Evolutionary conservation across 2,329 filamentous ascomycete species (phyloP), one percentile per base, ranked within the genome.

Genomic region (Zymoseptoria brevis): DNA sequence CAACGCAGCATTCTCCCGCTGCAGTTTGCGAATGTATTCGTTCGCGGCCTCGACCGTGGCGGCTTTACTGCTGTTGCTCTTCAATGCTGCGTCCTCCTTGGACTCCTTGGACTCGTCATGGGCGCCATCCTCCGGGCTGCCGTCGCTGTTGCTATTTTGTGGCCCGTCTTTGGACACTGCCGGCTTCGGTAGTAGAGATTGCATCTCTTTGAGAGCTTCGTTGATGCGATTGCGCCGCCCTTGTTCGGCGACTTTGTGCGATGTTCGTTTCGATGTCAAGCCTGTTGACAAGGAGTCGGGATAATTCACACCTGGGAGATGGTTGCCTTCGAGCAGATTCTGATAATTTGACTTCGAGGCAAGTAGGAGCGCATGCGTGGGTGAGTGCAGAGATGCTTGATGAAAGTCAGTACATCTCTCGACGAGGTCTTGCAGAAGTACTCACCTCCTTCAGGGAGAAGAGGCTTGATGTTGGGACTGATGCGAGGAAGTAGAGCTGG

Each of bases 11-110:
- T 68, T 65, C 71, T 95, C 88, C 67, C 83, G 78, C 74, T 95
- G 86, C 62, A 99, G 75, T 61, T 86, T 82, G 74, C 90, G 93
- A 76, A 99, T 96, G 71, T 97, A 96, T 59, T 92, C 87, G 68
- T 97, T 97, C 1, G 94, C 94, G 75, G 89, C 87, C 75, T 99
- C 94, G n/a, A 99, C 94, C 0, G 95, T 96, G 66, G 89, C 96
- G 1, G 94, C 94, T 74, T 97, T 99, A 75, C 91, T 96, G 69
- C 87, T 91, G 54, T 69, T 71, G 30, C 88, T 85, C 56, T 84
- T 81, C 9, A 75, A 77, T 2, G 63, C 64, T 9, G 66, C 67
- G 13, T 69, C 67, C 30, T 67, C 69, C 51, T 74, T 74, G n/a
- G 69, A 67, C 3, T 72, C 73, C 52, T 71, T 68, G 26, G 61